Conservation (phyloP, 805 yeast genomes). For the Wickerhamomyces rabaulensis region DNA sequence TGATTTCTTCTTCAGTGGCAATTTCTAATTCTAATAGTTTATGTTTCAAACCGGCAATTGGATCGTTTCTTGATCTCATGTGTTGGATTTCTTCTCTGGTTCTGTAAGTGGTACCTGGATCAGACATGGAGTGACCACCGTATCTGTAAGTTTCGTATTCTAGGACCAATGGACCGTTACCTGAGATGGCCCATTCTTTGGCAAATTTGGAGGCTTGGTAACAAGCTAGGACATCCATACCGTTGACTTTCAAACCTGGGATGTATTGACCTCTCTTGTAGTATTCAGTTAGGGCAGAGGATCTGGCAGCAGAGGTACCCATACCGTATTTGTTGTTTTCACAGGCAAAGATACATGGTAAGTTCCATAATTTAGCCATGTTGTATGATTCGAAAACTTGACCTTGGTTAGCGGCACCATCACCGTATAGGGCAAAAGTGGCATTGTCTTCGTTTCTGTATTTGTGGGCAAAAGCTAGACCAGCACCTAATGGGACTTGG, state of each 20-base stretch:
- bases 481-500: conserved; percentile 97
- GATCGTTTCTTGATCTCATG: conserved; percentile 98
- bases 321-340: conserved; percentile 99
- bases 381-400: conserved; percentile 97
- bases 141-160: conserved; percentile 99
- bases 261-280: conserved; percentile 99
- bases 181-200: conserved; percentile 89
- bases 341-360: conserved; percentile 92
- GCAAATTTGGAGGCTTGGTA: conserved; percentile 96
- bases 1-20: conserved; percentile 93
- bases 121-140: conserved; percentile 99
- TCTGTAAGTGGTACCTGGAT: conserved; percentile 99
- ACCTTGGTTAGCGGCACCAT: conserved; percentile 99
- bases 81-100: conserved; percentile 99
- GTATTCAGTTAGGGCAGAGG: conserved; percentile 94
- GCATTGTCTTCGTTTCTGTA: conserved; percentile 78
- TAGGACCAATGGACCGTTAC: conserved; percentile 93
- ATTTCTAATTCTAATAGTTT: conserved; percentile 75
- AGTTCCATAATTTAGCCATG: conserved; percentile 98
- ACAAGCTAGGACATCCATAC: conserved; percentile 95
- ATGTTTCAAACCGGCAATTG: conserved; percentile 92
- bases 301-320: conserved; percentile 98
- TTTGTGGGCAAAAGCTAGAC: conserved; percentile 97
- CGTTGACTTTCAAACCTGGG: conserved; percentile 97
- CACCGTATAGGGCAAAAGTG: conserved; percentile 91